Evolutionary conservation across 2,329 filamentous ascomycete genomes (phyloP).

Genomic region (Parafenestella ontariensis): DNA sequence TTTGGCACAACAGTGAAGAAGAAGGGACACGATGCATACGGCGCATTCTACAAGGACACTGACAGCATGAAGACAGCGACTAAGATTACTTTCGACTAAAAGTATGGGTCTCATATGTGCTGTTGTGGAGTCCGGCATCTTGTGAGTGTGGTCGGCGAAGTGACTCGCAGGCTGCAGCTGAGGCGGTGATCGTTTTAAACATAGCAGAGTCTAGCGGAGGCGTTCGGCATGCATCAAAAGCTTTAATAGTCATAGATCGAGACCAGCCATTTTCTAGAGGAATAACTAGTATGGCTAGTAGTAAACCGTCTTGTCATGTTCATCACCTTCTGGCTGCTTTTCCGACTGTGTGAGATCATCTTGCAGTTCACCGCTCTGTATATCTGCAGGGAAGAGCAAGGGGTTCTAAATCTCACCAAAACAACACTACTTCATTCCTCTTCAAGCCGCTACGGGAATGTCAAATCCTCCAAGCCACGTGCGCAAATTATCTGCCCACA

Average conservation of each 20-base stretch:
- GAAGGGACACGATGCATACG: conserved; percentile 95
- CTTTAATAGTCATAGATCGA: conserved; percentile 9
- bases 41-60: conserved; percentile 92
- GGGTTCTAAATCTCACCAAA: too few relatives aligned
- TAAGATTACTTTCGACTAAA: conserved; percentile 85
- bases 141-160: conserved; percentile 27
- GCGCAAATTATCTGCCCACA: too few relatives aligned
- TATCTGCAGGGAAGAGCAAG: not conserved
- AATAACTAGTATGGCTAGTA: not conserved
- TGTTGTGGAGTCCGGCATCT: conserved; percentile 7
- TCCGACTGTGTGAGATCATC: not conserved
- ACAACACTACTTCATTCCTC: not conserved
- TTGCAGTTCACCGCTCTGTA: not conserved
- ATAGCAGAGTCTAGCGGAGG: conserved; percentile 29
- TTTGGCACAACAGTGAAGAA: conserved; percentile 99
- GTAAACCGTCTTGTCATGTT: not conserved
- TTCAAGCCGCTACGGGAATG: not conserved
- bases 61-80: conserved; percentile 83
- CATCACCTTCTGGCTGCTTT: not conserved
- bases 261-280: not conserved
- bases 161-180: conserved; percentile 20
- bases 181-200: conserved; percentile 16
- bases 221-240: conserved; percentile 32
- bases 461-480: not conserved
- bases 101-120: conserved; percentile 2